phyloP scores from a whole-genome alignment of 1,284 basidiomycete genomes.

The Ganoderma lucidum region DNA sequence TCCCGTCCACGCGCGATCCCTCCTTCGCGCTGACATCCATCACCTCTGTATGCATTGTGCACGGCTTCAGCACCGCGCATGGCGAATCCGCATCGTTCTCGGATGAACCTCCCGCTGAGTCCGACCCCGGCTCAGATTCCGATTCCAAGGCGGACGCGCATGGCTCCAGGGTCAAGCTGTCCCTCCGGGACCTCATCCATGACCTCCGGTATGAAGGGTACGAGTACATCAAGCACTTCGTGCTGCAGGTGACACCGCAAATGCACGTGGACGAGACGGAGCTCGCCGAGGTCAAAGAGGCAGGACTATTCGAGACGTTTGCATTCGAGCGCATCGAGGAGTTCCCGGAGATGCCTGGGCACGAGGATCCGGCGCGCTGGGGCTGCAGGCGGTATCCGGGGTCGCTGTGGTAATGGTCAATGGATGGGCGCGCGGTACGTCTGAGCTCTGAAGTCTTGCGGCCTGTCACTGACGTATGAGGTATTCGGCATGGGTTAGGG shows the following conservation, averaged over 20 bases:
- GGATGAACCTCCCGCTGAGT: too few relatives aligned
- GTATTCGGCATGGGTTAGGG: too few relatives aligned
- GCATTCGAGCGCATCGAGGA: neutral
- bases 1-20: neutral
- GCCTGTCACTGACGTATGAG: too few relatives aligned
- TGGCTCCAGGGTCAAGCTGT: neutral
- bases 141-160: too few relatives aligned
- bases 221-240: conserved; percentile 8
- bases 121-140: neutral
- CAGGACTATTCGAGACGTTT: neutral
- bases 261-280: conserved; percentile 1
- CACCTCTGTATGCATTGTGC: neutral
- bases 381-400: neutral
- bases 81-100: too few relatives aligned
- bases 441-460: too few relatives aligned
- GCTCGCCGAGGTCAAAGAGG: neutral
- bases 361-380: neutral
- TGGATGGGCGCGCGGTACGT: neutral
- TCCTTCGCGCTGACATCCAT: neutral
- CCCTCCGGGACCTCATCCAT: neutral
- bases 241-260: conserved; percentile 8
- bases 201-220: neutral
- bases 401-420: neutral
- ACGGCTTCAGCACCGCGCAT: neutral
- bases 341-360: conserved; percentile 4